Evolutionary conservation across 2,329 filamentous ascomycete species (phyloP).

Genomic region (Saccharata proteae): DNA sequence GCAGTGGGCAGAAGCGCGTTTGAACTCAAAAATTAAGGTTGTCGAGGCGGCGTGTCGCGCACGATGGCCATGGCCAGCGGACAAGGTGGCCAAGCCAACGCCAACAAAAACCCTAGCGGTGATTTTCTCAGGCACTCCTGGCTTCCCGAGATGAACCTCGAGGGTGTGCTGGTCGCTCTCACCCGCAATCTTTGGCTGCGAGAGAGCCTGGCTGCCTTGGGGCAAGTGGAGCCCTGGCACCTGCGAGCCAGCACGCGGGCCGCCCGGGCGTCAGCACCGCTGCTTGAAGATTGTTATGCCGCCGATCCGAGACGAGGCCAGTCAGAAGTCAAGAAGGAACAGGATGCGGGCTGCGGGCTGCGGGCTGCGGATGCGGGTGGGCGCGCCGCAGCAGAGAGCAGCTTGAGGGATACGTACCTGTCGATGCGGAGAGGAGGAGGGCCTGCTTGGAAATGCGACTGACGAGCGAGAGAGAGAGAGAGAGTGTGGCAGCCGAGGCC

Average conservation of each 20-base stretch:
- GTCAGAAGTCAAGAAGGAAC: slow-evolving; percentile 3
- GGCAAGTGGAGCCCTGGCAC: slow-evolving; percentile 3
- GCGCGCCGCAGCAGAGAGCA: no score
- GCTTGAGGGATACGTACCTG: no score
- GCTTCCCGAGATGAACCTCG: slow-evolving; percentile 12
- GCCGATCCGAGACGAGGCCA: slow-evolving; percentile 7
- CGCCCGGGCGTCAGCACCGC: slow-evolving; percentile 5
- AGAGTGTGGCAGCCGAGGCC: neutral
- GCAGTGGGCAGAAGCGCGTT: no score
- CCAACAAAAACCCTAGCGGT: no score
- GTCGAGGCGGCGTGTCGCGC: slow-evolving; percentile 9
- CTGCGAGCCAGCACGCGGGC: slow-evolving; percentile 2
- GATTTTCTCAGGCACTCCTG: slow-evolving; percentile 10
- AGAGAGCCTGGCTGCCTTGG: neutral
- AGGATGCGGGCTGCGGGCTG: no score
- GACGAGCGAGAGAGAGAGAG: no score
- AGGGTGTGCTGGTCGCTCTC: slow-evolving; percentile 7
- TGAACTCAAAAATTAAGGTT: slow-evolving; percentile 10
- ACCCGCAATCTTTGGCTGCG: neutral
- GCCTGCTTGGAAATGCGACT: no score
- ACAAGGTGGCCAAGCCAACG: slow-evolving; percentile 4
- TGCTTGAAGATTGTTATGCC: slow-evolving; percentile 9
- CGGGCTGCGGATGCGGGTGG: no score
- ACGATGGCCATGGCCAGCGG: slow-evolving; percentile 6
- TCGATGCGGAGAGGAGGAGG: no score